Evolutionary conservation across 2,329 filamentous ascomycete genomes (phyloP).

Genomic region (Westerdykella ornata): DNA sequence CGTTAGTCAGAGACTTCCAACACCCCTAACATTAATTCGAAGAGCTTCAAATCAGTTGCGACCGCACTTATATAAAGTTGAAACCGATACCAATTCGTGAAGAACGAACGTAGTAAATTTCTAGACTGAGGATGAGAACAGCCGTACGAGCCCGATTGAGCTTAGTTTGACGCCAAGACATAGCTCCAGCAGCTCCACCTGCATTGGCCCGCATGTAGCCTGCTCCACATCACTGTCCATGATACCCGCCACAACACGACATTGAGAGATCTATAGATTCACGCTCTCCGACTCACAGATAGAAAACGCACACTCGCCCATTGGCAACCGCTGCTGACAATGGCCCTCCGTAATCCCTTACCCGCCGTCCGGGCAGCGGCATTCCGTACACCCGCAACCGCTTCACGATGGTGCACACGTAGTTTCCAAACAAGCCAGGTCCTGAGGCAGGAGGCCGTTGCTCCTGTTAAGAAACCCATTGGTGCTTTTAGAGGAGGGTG

Average conservation of each 20-base stretch:
- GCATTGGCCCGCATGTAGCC: background rate
- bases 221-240: background rate
- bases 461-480: slow-evolving; percentile 56
- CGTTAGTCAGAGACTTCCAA: too few relatives aligned
- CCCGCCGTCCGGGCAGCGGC: slow-evolving; percentile 23
- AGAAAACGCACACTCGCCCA: background rate
- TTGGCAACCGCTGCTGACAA: slow-evolving; percentile 11
- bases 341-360: slow-evolving; percentile 36
- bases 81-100: too few relatives aligned
- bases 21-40: too few relatives aligned
- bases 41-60: too few relatives aligned
- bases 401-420: slow-evolving; percentile 7
- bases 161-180: background rate
- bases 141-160: too few relatives aligned
- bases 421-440: slow-evolving; percentile 39
- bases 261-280: background rate
- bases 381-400: background rate
- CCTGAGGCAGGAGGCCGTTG: slow-evolving; percentile 29
- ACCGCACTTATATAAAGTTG: too few relatives aligned
- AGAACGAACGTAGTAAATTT: too few relatives aligned
- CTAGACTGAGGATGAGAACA: too few relatives aligned
- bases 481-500: slow-evolving; percentile 68
- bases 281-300: background rate
- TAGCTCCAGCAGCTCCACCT: background rate
- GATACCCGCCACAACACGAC: background rate